Base-by-base conservation (phyloP, 192 early-diverging fungal species). In the Coemansia erecta region DNA sequence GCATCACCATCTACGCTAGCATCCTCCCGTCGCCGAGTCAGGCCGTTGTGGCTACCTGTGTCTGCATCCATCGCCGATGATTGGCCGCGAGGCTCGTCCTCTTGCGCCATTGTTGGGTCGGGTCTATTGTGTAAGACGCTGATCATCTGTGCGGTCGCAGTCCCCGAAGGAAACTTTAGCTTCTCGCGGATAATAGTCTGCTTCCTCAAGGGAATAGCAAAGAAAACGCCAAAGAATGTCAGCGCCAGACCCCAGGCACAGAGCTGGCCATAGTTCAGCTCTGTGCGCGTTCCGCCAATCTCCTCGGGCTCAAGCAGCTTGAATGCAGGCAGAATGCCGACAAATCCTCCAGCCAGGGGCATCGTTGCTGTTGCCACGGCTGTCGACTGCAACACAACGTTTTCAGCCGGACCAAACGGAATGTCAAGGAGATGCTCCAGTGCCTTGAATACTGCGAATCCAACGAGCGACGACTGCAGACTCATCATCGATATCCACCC, bases 221-320 rank as follows among this genome's bases (percentile, higher is more conserved):
- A 92, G 73, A 93, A 94, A 3, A 94, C 87, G n/a, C 93, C 93
- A 80, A 90, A 94, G 68, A 91, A 92, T 14, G 92, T 86, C 53
- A 89, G 73, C 5, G 83, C 90, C 31, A 93, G 50, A 17, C 86
- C 86, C 89, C 89, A 92, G 0, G 89, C 66, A 35, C 91, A 81
- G 40, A 93, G 63, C 56, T 85, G 70, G 31, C 72, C 74, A 35
- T 67, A 78, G 35, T 67, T 71, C 17, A 88, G 65, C 35, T 79
- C 63, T 3, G 86, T 82, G 0, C 83, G 81, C 13, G 71, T 78
- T 0, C 62, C 82, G 18, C 75, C 72, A 17, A 84, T 70, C 59
- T 90, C 89, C 13, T 77, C 71, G 2, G 43, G 56, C 4, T 82
- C 84, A 60, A 93, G 72, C 64, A 86, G 77, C 56, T 87, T 87